phyloP scores from a whole-genome alignment of 257 asterid species.

The Rauvolfia tetraphylla region DNA sequence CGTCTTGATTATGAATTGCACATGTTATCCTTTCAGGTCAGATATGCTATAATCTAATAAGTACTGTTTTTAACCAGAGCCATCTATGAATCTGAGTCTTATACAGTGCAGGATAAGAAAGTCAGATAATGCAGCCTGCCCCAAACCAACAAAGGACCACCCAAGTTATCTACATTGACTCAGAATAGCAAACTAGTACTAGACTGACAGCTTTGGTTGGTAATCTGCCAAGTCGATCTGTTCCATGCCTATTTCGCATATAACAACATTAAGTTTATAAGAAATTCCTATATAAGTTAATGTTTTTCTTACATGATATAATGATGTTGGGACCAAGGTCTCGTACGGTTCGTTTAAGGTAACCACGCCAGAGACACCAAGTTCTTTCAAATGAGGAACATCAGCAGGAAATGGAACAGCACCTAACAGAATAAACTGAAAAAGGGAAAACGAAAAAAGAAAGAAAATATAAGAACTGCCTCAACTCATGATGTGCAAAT shows the following conservation, averaged over 20 bases:
- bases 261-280: not conserved
- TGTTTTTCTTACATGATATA: slow-evolving; percentile 52
- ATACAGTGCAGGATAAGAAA: not conserved
- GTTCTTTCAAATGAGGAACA: slow-evolving; percentile 73
- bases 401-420: slow-evolving; percentile 98
- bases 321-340: slow-evolving; percentile 74
- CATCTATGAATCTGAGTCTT: not conserved
- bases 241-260: not conserved
- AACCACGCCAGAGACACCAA: slow-evolving; percentile 87
- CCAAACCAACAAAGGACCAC: not conserved
- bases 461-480: slow-evolving; percentile 11
- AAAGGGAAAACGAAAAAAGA: not conserved
- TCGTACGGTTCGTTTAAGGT: slow-evolving; percentile 87
- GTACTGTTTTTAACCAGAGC: not conserved
- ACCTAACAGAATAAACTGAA: slow-evolving; percentile 77
- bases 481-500: not conserved
- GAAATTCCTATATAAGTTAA: not conserved
- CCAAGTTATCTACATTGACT: not conserved
- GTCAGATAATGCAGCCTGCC: not conserved
- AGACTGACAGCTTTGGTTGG: not conserved
- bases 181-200: not conserved
- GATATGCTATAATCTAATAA: not conserved
- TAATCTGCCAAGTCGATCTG: not conserved
- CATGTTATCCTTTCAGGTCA: not conserved
- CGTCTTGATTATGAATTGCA: not conserved